A percentile compares a stretch with the other conserved stretches of the same genome.
Conservation (phyloP, 805 yeast genomes). For the Saccharomycopsis fermentans region DNA sequence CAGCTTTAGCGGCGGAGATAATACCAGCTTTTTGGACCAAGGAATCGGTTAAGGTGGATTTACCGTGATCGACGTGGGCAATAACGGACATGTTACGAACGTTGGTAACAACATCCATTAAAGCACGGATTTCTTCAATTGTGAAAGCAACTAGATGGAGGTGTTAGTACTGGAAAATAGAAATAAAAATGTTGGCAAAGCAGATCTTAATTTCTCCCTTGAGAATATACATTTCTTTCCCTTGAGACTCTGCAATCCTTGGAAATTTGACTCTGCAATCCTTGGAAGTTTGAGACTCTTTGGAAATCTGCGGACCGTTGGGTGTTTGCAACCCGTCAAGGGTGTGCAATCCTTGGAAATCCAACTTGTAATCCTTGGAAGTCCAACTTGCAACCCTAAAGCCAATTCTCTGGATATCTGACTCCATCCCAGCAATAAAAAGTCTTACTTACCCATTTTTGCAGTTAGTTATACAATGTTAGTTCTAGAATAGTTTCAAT, state of each 20-base stretch:
- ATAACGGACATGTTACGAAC: constrained; percentile 99
- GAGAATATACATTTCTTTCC: no score
- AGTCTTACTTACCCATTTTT: constrained; percentile 7
- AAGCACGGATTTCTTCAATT: constrained; percentile 69
- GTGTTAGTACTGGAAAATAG: background rate
- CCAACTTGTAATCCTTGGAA: no score
- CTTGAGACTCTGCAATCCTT: no score
- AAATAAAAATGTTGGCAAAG: no score
- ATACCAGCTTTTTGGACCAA: constrained; percentile 99
- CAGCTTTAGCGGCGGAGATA: constrained; percentile 98
- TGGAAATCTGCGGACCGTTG: no score
- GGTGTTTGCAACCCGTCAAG: no score
- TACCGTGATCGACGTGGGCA: constrained; percentile 99
- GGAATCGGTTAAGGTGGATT: constrained; percentile 98
- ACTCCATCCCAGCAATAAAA: background rate
- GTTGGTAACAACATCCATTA: constrained; percentile 99
- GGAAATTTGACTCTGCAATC: no score
- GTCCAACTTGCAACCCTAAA: no score
- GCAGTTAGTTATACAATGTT: background rate
- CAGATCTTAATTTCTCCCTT: no score
- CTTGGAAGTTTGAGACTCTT: no score
- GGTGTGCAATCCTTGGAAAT: no score
- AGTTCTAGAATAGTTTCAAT: background rate
- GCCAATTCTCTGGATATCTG: no score
- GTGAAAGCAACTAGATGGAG: constrained; percentile 19